A percentile compares a stretch with the other conserved stretches of the same genome.
These are phyloP conservation scores for Lepidium aucheri DNA, from an alignment of 345 rosid genomes.

Conservation along the genomic window DNA sequence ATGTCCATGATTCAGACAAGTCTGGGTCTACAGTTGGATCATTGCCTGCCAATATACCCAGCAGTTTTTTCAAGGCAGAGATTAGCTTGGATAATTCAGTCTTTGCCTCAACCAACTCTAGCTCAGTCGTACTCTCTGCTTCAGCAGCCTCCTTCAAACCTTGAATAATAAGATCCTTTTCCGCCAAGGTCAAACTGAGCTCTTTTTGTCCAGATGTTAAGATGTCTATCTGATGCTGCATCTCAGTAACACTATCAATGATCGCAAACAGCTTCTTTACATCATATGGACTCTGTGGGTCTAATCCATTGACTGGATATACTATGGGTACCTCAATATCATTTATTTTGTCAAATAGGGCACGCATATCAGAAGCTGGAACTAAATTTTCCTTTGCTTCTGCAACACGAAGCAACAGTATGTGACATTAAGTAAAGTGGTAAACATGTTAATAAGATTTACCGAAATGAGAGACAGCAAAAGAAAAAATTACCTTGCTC, in stretches of 20 bases:
- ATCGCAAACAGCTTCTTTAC: slow-evolving; percentile 50
- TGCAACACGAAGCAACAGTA: slow-evolving; percentile 22
- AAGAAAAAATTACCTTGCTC: slow-evolving; percentile 42
- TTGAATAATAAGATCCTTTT: slow-evolving; percentile 49
- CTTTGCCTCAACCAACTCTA: slow-evolving; percentile 42
- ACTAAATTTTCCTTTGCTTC: slow-evolving; percentile 46
- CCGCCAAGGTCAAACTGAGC: slow-evolving; percentile 46
- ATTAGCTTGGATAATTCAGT: slow-evolving; percentile 43
- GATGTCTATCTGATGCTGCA: slow-evolving; percentile 45
- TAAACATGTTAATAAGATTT: slow-evolving; percentile 2
- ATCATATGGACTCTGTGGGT: slow-evolving; percentile 32
- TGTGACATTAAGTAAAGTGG: not conserved
- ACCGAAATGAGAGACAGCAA: slow-evolving; percentile 1
- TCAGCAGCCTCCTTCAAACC: slow-evolving; percentile 45
- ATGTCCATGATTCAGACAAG: slow-evolving; percentile 27
- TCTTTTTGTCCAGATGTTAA: slow-evolving; percentile 44
- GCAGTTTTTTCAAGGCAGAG: slow-evolving; percentile 47
- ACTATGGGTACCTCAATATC: slow-evolving; percentile 37
- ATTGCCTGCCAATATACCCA: slow-evolving; percentile 36
- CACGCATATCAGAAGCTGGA: slow-evolving; percentile 43
- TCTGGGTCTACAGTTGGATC: slow-evolving; percentile 37
- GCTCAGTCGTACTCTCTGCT: slow-evolving; percentile 20
- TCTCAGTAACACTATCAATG: slow-evolving; percentile 41
- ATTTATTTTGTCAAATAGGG: slow-evolving; percentile 49
- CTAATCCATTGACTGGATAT: slow-evolving; percentile 29